Base-by-base conservation (phyloP, 2,329 filamentous ascomycete genomes). In the Xylaria polymorpha region DNA sequence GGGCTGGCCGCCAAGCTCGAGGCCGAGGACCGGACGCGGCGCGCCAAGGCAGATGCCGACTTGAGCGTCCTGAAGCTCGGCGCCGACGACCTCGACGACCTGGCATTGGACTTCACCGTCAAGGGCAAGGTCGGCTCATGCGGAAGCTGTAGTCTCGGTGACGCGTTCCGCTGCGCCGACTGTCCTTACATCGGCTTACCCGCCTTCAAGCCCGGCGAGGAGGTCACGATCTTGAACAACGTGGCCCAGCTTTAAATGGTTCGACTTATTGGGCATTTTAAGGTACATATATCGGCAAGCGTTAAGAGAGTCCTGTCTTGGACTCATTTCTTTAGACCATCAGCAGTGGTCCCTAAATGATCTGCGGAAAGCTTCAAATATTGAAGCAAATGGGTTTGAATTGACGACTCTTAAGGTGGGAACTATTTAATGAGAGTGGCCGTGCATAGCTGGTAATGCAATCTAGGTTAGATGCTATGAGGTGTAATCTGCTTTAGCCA, bases 161-260 rank as follows among this genome's bases (percentile, higher is more conserved):
- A 98, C 80, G 95, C 96, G 3, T 94, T 94, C 83, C 85, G 91
- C 48, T 93, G 91, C 79, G 89, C 89, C 14, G 89, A 85, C 32
- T 88, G 86, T 29, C 78, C 76, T 41, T 81, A 79, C 68, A 75
- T 80, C 22, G 77, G 77, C 18, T 62, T 99, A 74, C 96, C 96
- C 15, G 92, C 96, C 4, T 99, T 99, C 85, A 97, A 98, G 85
- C 94, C 94, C 3, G 96, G 96, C 18, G 94, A 99, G 84, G 94
- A 98, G 83, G 94, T 98, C 60, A 87, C 90, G 77, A 85, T 99
- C 69, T 79, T 97, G 77, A 95, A 97, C 80, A 93, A 97, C 74
- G 89, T 93, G 77, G 88, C 94, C 68, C 94, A 97, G 83, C 83
- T 97, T 78, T 97, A 64, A 37, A 51, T 15, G 25, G 15, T 12